Conservation (phyloP, 1,284 basidiomycete genomes). For the Fomitopsis schrenkii region DNA sequence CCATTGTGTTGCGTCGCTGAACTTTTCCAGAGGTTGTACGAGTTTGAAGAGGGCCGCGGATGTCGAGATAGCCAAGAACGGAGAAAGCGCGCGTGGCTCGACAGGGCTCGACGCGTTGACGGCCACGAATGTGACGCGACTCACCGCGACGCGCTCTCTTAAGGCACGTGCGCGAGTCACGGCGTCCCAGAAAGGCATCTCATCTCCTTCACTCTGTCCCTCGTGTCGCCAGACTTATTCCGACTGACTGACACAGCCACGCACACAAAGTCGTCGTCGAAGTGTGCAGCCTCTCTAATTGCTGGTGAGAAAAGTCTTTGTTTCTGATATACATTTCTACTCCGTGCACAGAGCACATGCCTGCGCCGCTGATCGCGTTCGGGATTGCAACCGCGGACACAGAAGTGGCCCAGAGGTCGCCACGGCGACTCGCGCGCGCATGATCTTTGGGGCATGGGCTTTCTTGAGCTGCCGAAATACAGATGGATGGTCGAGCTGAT, state of each 20-base stretch:
- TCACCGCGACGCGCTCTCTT: neutral
- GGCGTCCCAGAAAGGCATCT: neutral
- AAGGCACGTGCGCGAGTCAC: neutral
- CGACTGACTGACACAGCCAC: neutral
- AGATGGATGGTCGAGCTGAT: neutral
- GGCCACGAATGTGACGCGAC: neutral
- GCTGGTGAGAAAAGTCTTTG: too few relatives aligned
- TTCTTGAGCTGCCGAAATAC: neutral
- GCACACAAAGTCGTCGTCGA: neutral
- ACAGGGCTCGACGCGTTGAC: neutral
- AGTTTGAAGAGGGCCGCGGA: neutral
- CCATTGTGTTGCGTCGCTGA: constrained; percentile 30
- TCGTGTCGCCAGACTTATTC: neutral
- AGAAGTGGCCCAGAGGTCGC: neutral
- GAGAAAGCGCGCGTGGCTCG: too few relatives aligned
- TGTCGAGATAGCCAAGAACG: too few relatives aligned
- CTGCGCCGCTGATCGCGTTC: too few relatives aligned
- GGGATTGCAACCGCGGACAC: neutral
- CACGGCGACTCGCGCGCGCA: neutral
- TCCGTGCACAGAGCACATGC: too few relatives aligned
- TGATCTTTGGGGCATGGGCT: neutral
- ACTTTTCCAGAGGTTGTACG: neutral
- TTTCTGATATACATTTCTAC: too few relatives aligned
- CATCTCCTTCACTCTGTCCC: neutral
- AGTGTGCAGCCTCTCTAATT: too few relatives aligned